A percentile compares a stretch with the other conserved stretches of the same genome.
Evolutionary conservation across 2,329 filamentous ascomycete species (phyloP).

Genomic region (Malbranchea zuffiana): DNA sequence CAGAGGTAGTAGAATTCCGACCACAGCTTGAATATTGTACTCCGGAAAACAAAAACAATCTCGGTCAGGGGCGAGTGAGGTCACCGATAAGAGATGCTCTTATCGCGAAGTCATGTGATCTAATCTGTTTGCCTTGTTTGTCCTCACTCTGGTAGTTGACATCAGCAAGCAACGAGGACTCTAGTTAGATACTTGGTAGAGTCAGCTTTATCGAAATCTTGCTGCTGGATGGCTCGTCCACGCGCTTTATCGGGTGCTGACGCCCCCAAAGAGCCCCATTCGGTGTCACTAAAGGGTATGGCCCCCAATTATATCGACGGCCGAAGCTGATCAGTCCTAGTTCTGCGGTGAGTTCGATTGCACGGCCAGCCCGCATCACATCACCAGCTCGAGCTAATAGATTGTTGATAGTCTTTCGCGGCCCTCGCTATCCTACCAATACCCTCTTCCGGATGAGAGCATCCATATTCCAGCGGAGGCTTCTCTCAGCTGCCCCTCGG

Average conservation of each 20-base stretch:
- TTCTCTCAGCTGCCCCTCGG: constrained; percentile 60
- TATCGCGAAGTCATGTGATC: too few species aligned
- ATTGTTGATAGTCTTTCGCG: constrained; percentile 57
- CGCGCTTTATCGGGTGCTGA: constrained; percentile 35
- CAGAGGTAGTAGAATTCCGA: too few species aligned
- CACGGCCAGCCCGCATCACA: not conserved
- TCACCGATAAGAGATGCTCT: too few species aligned
- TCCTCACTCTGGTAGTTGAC: too few species aligned
- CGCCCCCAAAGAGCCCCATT: constrained; percentile 59
- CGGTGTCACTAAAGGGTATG: constrained; percentile 61
- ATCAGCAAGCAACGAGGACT: too few species aligned
- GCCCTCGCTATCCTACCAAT: constrained; percentile 41
- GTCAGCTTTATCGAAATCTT: too few species aligned
- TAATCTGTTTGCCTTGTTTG: too few species aligned
- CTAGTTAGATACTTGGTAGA: too few species aligned
- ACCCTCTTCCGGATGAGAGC: constrained; percentile 35
- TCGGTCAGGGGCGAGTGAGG: too few species aligned
- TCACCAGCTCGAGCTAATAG: not conserved
- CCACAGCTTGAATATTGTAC: too few species aligned
- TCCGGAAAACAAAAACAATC: too few species aligned
- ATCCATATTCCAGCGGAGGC: constrained; percentile 49
- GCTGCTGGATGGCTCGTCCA: constrained; percentile 38
- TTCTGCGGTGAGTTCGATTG: constrained; percentile 29
- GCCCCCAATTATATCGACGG: not conserved
- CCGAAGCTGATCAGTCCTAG: constrained; percentile 21